These are phyloP conservation scores for Amauroascus niger DNA, from an alignment of 2,329 filamentous ascomycete species.

Conservation along the genomic window DNA sequence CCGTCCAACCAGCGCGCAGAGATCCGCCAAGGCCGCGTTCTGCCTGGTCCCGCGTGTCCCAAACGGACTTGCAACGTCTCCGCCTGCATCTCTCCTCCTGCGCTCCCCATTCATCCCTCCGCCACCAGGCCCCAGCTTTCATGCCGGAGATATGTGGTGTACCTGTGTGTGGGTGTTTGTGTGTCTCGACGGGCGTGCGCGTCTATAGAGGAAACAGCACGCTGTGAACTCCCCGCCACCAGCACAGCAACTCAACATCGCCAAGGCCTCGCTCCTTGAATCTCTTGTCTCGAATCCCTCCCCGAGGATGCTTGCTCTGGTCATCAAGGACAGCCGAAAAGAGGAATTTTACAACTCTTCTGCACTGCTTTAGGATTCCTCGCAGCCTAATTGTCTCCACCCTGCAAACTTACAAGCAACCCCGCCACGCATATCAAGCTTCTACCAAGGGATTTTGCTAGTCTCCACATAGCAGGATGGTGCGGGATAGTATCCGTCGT, in stretches of 20 bases:
- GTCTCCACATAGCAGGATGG: neutral
- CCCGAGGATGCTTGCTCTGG: neutral
- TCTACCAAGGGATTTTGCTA: neutral
- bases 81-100: too few species aligned
- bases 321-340: neutral
- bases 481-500: neutral
- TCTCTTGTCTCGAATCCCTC: neutral
- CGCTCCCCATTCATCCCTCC: too few species aligned
- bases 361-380: neutral
- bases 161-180: too few species aligned
- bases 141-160: neutral
- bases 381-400: neutral
- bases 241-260: neutral
- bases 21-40: neutral
- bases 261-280: neutral
- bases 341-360: neutral
- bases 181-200: neutral
- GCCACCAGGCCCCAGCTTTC: neutral
- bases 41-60: neutral
- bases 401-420: neutral
- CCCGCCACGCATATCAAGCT: neutral
- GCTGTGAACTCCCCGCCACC: too few species aligned
- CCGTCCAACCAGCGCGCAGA: neutral
- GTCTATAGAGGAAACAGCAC: neutral
- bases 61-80: neutral